Conservation (phyloP, 352 stramenopile species). For the Elongisporangium anandrum region DNA sequence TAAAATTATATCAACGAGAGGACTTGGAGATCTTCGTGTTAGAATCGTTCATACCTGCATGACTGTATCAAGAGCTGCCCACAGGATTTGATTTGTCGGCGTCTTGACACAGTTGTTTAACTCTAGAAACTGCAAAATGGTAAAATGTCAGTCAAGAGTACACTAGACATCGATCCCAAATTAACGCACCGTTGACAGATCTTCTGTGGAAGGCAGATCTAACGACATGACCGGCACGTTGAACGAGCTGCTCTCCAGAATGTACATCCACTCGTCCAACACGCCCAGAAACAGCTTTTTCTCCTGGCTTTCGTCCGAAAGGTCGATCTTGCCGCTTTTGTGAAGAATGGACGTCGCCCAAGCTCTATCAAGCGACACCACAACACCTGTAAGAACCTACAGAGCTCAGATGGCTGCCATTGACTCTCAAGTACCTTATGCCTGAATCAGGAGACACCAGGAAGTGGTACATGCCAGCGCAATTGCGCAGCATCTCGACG, state of each 20-base stretch:
- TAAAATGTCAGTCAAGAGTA: background rate
- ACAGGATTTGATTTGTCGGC: conserved; percentile 69
- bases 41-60: conserved; percentile 60
- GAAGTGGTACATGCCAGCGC: conserved; percentile 64
- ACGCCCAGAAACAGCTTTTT: conserved; percentile 57
- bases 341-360: conserved; percentile 59
- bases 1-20: background rate
- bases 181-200: conserved; percentile 53
- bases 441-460: conserved; percentile 75
- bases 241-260: conserved; percentile 75
- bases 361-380: conserved; percentile 22
- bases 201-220: conserved; percentile 61
- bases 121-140: conserved; percentile 61
- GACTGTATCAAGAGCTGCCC: conserved; percentile 74
- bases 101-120: conserved; percentile 73
- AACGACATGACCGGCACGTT: conserved; percentile 64
- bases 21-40: background rate
- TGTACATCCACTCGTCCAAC: conserved; percentile 86
- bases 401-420: too few relatives aligned
- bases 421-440: conserved; percentile 57
- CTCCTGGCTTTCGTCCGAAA: conserved; percentile 38
- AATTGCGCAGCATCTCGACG: conserved; percentile 48
- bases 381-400: conserved; percentile 4
- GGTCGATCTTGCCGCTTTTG: conserved; percentile 53
- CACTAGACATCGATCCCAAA: background rate